Percentiles rank a stretch among this genome's conserved stretches.
Evolutionary conservation across 202 grass and related monocot species (phyloP).

Genomic region (Setaria italica): DNA sequence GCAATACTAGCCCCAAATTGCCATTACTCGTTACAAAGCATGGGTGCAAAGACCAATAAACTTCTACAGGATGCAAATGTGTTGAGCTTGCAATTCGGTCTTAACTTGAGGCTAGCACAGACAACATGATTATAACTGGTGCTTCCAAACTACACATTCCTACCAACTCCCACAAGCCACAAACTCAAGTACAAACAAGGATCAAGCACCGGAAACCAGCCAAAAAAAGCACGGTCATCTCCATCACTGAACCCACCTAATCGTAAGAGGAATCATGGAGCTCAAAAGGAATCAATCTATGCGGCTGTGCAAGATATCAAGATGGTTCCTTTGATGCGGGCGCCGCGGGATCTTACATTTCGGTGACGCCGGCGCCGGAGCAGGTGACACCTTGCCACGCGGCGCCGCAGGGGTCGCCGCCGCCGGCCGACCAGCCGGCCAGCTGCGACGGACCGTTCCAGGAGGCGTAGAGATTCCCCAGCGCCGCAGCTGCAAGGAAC

Average conservation of each 20-base stretch:
- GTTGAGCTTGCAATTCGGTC: not conserved
- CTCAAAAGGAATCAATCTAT: slow-evolving; percentile 20
- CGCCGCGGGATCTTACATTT: slow-evolving; percentile 66
- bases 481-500: slow-evolving; percentile 74
- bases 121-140: slow-evolving; percentile 5
- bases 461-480: slow-evolving; percentile 82
- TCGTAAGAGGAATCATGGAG: slow-evolving; percentile 7
- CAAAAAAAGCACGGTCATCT: slow-evolving; percentile 20
- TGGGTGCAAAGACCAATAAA: not conserved
- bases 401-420: slow-evolving; percentile 86
- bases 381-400: slow-evolving; percentile 91
- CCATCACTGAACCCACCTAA: slow-evolving; percentile 26
- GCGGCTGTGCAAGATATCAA: not conserved
- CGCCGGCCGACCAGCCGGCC: slow-evolving; percentile 73
- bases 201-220: slow-evolving; percentile 23
- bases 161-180: slow-evolving; percentile 26
- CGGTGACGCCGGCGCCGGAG: slow-evolving; percentile 84
- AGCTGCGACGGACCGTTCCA: slow-evolving; percentile 88
- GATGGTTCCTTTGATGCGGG: not conserved
- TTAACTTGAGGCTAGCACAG: not conserved
- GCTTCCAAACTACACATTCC: slow-evolving; percentile 31
- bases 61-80: not conserved
- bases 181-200: slow-evolving; percentile 26
- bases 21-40: not conserved
- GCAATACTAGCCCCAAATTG: not conserved